These are phyloP conservation scores for Plasmopara halstedii DNA, from an alignment of 352 stramenopile species.

Conservation along the genomic window DNA sequence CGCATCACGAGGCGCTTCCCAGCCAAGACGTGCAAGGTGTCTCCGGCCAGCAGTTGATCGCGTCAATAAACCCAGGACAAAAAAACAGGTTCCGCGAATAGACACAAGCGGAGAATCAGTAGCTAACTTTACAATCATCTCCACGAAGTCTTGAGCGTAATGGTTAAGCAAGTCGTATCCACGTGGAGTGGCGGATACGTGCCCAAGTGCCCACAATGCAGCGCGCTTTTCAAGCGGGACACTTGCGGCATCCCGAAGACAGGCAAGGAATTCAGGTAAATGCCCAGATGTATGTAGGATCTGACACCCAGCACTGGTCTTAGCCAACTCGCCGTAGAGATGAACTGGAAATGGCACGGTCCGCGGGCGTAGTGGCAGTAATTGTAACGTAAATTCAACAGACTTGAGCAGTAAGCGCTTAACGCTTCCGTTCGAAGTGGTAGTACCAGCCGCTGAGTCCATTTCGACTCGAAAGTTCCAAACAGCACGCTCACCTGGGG, in stretches of 20 bases:
- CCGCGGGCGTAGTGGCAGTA: constrained; percentile 68
- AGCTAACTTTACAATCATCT: constrained; percentile 82
- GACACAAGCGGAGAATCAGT: constrained; percentile 77
- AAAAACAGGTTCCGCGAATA: constrained; percentile 82
- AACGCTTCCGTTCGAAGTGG: constrained; percentile 37
- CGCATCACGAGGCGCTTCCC: constrained; percentile 62
- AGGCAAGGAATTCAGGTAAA: constrained; percentile 77
- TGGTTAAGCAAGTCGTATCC: constrained; percentile 78
- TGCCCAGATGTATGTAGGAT: constrained; percentile 75
- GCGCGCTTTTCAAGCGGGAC: constrained; percentile 80
- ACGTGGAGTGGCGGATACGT: constrained; percentile 68
- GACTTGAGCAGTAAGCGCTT: constrained; percentile 83
- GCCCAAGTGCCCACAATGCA: constrained; percentile 77
- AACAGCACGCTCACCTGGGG: constrained; percentile 69
- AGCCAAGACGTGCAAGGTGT: constrained; percentile 65
- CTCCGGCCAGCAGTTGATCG: constrained; percentile 53
- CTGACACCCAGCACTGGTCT: constrained; percentile 73
- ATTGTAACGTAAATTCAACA: constrained; percentile 83
- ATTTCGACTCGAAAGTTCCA: constrained; percentile 89
- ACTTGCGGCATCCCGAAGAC: constrained; percentile 69
- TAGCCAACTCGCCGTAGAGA: constrained; percentile 80
- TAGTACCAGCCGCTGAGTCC: constrained; percentile 43
- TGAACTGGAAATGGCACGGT: constrained; percentile 76
- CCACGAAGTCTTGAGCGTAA: constrained; percentile 75
- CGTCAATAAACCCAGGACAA: constrained; percentile 71